Base-by-base conservation (phyloP, 192 early-diverging fungal genomes). In the Powellomyces hirtus region DNA sequence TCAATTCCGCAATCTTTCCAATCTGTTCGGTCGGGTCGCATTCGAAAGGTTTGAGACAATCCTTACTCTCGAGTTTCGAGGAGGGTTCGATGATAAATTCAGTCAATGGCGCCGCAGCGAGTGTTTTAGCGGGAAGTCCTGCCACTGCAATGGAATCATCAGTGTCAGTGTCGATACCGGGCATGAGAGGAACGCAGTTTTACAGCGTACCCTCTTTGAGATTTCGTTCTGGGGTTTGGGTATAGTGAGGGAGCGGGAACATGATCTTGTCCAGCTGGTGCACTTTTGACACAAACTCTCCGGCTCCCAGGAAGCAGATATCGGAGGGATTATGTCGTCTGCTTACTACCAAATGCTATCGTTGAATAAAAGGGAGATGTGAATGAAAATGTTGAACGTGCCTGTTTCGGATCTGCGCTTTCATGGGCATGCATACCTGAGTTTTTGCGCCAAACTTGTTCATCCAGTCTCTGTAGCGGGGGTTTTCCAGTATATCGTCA, bases 381-480 rank as follows among this genome's bases (percentile, higher is more conserved):
- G 18, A 42, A 18, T 42, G 8, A 42, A 42, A 42, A n/a, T n/a
- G n/a, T n/a, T n/a, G n/a, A n/a, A 42, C 40, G 40, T 18, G 40
- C 40, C 40, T 11, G 40, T 18, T 42, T 42, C 10, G 10, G 40
- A 42, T 8, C 8, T 11, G 18, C 40, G 40, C 8, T 8, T 11
- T 8, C 40, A 11, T 11, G 40, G 40, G 18, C 40, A 42, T 11
- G 40, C 40, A 11, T 42, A 42, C 40, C n/a, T 49, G 46, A 5
- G 46, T 16, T 93, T 76, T 72, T 14, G 72, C 10, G 2, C 84
- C 86, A 70, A 94, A 96, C 24, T 70, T 75, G 27, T 78, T 71
- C 74, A 91, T 90, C 94, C 94, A 95, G 24, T 61, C 75, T 38
- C 71, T 72, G 79, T 95, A 95, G 33, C 78, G 69, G 13, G 70